Percentiles rank a stretch among this genome's conserved stretches.
Evolutionary conservation across 1,284 basidiomycete species (phyloP).

Genomic region (Butyriboletus appendiculatus): DNA sequence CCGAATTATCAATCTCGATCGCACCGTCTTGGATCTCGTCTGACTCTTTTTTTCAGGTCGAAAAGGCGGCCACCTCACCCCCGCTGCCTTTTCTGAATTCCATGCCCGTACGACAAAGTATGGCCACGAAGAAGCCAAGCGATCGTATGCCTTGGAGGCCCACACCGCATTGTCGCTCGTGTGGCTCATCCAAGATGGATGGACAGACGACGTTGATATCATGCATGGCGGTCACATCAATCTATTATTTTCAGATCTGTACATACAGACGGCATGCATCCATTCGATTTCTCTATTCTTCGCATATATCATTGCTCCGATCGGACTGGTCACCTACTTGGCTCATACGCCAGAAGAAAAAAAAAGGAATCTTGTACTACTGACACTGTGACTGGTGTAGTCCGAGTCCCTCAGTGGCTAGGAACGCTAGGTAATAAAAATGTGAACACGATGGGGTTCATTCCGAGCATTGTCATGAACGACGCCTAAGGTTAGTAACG

Average conservation of each 20-base stretch:
- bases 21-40: neutral
- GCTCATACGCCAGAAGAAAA: too few relatives aligned
- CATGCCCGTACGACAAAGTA: slow-evolving; percentile 37
- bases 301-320: too few relatives aligned
- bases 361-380: too few relatives aligned
- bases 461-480: too few relatives aligned
- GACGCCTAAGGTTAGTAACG: too few relatives aligned
- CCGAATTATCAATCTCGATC: neutral
- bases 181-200: slow-evolving; percentile 47
- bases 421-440: too few relatives aligned
- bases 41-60: slow-evolving; percentile 46
- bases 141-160: slow-evolving; percentile 57
- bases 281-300: too few relatives aligned
- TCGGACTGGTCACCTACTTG: too few relatives aligned
- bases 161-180: slow-evolving; percentile 54
- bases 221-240: slow-evolving; percentile 58
- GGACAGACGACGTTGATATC: slow-evolving; percentile 58
- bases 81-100: slow-evolving; percentile 52
- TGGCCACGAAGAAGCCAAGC: slow-evolving; percentile 56
- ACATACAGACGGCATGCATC: too few relatives aligned
- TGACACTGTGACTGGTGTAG: too few relatives aligned
- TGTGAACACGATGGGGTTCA: too few relatives aligned
- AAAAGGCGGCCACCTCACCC: slow-evolving; percentile 77
- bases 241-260: slow-evolving; percentile 50
- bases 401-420: too few relatives aligned